phyloP scores from a whole-genome alignment of 2,329 filamentous ascomycete species.

The Juglanconis oblonga region DNA sequence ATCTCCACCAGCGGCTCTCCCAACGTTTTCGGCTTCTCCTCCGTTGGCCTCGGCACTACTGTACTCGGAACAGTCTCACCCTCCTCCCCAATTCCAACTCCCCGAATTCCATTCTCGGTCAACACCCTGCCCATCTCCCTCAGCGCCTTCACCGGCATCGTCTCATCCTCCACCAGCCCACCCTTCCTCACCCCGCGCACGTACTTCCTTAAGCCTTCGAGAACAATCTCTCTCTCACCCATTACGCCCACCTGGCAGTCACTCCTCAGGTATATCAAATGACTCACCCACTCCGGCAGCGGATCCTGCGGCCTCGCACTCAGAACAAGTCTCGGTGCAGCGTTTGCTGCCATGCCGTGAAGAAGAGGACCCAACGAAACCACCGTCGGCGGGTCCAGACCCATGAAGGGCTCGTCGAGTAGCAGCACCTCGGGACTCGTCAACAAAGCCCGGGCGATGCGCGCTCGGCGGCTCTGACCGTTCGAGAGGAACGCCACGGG shows the following conservation, averaged over 20 bases:
- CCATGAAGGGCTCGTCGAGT: conserved; percentile 95
- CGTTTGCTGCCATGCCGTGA: conserved; percentile 61
- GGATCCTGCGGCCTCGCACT: conserved; percentile 81
- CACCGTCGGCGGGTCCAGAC: conserved; percentile 81
- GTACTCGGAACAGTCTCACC: conserved; percentile 17
- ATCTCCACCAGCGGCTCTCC: conserved; percentile 82
- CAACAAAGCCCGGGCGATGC: conserved; percentile 84
- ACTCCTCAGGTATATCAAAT: conserved; percentile 70
- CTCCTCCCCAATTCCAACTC: conserved; percentile 32
- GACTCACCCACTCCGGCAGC: conserved; percentile 86
- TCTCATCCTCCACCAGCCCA: conserved; percentile 41
- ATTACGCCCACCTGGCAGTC: conserved; percentile 63
- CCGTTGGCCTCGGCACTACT: not conserved
- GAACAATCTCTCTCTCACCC: conserved; percentile 63
- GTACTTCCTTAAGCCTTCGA: conserved; percentile 50
- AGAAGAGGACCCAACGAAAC: conserved; percentile 69
- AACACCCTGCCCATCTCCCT: conserved; percentile 49
- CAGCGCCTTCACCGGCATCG: conserved; percentile 45
- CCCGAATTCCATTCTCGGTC: conserved; percentile 37
- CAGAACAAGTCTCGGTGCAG: conserved; percentile 70
- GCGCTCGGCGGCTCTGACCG: conserved; percentile 81
- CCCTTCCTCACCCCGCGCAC: conserved; percentile 45
- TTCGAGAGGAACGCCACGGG: conserved; percentile 91
- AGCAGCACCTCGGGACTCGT: conserved; percentile 76
- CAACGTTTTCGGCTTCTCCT: conserved; percentile 21